A percentile compares a stretch with the other conserved stretches of the same genome.
Evolutionary conservation across 768 basidiomycete genomes (phyloP).

Genomic region (Lentinula detonsa): DNA sequence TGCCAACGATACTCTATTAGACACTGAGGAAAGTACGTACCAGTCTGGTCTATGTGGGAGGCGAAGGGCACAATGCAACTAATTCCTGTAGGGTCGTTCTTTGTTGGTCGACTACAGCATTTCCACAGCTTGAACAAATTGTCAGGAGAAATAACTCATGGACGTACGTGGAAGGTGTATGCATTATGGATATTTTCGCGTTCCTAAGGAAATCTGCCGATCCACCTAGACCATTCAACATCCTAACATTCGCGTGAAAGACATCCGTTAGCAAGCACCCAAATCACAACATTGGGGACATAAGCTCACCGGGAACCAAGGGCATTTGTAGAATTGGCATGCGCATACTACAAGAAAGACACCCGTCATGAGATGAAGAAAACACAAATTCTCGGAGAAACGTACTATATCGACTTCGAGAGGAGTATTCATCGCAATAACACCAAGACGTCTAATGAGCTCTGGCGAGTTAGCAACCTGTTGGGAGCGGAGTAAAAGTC

Average conservation of each 20-base stretch:
- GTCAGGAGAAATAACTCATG: neutral
- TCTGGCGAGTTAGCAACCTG: constrained; percentile 47
- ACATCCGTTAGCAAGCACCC: neutral
- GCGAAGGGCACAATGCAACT: constrained; percentile 45
- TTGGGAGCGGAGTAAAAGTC: constrained; percentile 41
- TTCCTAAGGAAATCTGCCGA: constrained; percentile 44
- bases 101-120: constrained; percentile 32
- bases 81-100: constrained; percentile 42
- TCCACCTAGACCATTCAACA: constrained; percentile 45
- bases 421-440: constrained; percentile 48
- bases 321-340: constrained; percentile 46
- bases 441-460: constrained; percentile 39
- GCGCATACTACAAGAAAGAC: constrained; percentile 29
- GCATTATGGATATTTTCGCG: constrained; percentile 46
- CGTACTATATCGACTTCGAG: constrained; percentile 43
- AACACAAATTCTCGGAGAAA: neutral
- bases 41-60: constrained; percentile 43
- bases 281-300: too few species aligned
- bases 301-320: constrained; percentile 30
- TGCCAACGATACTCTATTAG: neutral
- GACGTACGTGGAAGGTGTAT: constrained; percentile 36
- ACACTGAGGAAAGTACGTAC: constrained; percentile 16
- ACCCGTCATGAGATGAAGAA: neutral
- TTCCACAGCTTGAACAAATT: too few species aligned
- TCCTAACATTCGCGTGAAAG: constrained; percentile 15